Percentiles rank a stretch among this genome's conserved stretches.
phyloP scores from a whole-genome alignment of 805 yeast genomes.

The Schwanniomyces occidentalis region DNA sequence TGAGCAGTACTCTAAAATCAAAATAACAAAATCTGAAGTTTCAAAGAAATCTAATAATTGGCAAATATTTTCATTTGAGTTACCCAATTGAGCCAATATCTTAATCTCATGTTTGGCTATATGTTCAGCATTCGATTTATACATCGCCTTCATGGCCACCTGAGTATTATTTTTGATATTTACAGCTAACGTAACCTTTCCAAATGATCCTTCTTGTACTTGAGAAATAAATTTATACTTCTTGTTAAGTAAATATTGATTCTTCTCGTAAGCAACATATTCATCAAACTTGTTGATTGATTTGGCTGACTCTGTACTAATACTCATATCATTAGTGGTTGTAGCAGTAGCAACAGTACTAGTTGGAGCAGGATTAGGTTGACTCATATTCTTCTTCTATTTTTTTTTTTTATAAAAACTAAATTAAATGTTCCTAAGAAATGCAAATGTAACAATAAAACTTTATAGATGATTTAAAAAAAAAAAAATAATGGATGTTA shows the following conservation, averaged over 20 bases:
- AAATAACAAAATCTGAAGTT: constrained; percentile 41
- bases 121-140: constrained; percentile 37
- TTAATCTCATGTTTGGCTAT: constrained; percentile 58
- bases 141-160: constrained; percentile 59
- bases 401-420: too few relatives aligned
- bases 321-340: too few relatives aligned
- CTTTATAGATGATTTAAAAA: too few relatives aligned
- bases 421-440: too few relatives aligned
- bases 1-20: constrained; percentile 67
- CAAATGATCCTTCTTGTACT: constrained; percentile 62
- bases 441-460: too few relatives aligned
- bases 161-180: constrained; percentile 30
- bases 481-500: too few relatives aligned
- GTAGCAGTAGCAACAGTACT: too few relatives aligned
- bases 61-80: constrained; percentile 53
- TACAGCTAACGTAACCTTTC: constrained; percentile 55
- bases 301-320: too few relatives aligned
- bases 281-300: constrained; percentile 8
- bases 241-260: constrained; percentile 24
- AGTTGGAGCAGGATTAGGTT: too few relatives aligned
- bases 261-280: constrained; percentile 14
- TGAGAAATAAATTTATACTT: constrained; percentile 44
- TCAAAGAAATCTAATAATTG: constrained; percentile 59
- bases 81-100: constrained; percentile 39
- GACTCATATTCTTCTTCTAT: too few relatives aligned